Evolutionary conservation across 768 basidiomycete genomes (phyloP).

Genomic region (Exidia glandulosa): DNA sequence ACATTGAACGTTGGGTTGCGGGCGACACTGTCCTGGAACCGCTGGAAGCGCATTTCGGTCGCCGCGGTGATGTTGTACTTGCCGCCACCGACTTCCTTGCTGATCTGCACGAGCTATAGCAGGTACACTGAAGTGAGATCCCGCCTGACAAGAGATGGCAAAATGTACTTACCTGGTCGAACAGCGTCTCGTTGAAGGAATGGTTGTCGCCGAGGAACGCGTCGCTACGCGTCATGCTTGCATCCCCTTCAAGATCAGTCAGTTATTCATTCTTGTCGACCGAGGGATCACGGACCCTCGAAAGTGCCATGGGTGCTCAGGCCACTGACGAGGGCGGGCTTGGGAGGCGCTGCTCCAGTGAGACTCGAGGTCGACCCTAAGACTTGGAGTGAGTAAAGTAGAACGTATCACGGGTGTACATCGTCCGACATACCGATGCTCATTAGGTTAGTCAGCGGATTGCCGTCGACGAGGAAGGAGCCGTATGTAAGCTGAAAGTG

Average conservation of each 20-base stretch:
- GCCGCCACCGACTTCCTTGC: not conserved
- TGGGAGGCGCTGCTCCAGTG: not conserved
- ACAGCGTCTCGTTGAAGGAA: slow-evolving; percentile 3
- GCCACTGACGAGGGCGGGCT: slow-evolving; percentile 1
- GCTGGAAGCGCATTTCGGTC: not conserved
- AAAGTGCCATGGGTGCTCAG: slow-evolving; percentile 2
- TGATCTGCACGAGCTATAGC: not conserved
- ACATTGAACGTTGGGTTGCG: not conserved
- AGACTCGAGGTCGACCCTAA: not conserved
- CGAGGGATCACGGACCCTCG: not conserved
- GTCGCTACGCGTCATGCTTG: slow-evolving; percentile 4
- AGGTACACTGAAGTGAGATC: not conserved
- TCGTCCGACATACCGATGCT: slow-evolving; percentile 3
- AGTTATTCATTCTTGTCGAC: not conserved
- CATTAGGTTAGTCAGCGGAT: slow-evolving; percentile 3
- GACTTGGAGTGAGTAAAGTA: not conserved
- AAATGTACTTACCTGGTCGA: not conserved
- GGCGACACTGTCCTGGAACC: slow-evolving; percentile 1
- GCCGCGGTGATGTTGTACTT: slow-evolving; percentile 1
- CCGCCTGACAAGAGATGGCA: not conserved
- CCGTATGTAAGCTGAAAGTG: not conserved
- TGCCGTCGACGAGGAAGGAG: slow-evolving; percentile 3
- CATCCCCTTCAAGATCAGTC: not conserved
- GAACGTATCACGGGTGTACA: not conserved
- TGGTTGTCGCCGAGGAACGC: slow-evolving; percentile 5